These are phyloP conservation scores for Aspergillus thermomutatus DNA, from an alignment of 2,329 filamentous ascomycete species.

Conservation along the genomic window DNA sequence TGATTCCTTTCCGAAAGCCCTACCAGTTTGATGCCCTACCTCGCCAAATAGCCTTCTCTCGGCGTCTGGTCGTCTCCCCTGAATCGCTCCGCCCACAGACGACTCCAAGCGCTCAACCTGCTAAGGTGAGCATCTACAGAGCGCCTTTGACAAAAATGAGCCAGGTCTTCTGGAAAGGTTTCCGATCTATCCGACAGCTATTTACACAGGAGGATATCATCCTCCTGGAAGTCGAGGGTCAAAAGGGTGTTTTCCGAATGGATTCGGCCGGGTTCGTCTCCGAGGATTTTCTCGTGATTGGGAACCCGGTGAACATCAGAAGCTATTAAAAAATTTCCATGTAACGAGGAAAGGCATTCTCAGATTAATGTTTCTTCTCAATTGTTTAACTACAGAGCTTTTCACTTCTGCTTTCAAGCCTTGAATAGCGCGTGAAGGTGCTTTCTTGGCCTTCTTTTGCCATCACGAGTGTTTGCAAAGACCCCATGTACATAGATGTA, in stretches of 20 bases:
- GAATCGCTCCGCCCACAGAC: conserved; percentile 19
- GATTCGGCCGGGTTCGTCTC: conserved; percentile 37
- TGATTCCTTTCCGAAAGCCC: conserved; percentile 38
- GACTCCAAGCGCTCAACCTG: conserved; percentile 8
- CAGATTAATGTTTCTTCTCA: conserved; percentile 4
- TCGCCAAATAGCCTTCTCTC: conserved; percentile 33
- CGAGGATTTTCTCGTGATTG: conserved; percentile 32
- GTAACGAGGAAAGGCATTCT: background rate
- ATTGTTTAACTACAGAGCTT: conserved; percentile 9
- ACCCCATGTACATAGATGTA: background rate
- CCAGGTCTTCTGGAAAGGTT: conserved; percentile 28
- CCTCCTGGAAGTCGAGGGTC: conserved; percentile 34
- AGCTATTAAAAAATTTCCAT: background rate
- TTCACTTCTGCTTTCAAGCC: background rate
- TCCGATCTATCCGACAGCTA: conserved; percentile 35
- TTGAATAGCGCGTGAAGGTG: background rate
- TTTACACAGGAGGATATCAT: conserved; percentile 42
- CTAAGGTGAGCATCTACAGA: conserved; percentile 30
- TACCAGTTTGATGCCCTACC: conserved; percentile 32
- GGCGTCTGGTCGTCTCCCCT: conserved; percentile 28
- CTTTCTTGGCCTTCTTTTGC: background rate
- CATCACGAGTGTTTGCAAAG: background rate
- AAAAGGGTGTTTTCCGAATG: conserved; percentile 34
- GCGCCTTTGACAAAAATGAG: conserved; percentile 31
- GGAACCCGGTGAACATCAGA: conserved; percentile 23